Evolutionary conservation across 768 basidiomycete species (phyloP).

Genomic region (Leccinellum rugosiceps): DNA sequence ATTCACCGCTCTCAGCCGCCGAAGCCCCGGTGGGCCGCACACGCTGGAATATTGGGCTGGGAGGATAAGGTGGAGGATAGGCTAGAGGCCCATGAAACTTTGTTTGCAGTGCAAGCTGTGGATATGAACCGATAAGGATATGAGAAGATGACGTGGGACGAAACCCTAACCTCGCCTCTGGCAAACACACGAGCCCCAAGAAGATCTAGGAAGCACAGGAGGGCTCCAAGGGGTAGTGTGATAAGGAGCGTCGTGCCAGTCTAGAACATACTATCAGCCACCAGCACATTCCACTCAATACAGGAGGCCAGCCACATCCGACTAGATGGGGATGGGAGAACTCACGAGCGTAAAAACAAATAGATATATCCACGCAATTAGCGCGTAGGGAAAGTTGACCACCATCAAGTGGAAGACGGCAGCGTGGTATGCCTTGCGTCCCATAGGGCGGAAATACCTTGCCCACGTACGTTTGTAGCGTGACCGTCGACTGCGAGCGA

Average conservation of each 20-base stretch:
- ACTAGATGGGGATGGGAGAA: conserved; percentile 7
- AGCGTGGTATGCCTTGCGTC: conserved; percentile 53
- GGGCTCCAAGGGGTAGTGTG: conserved; percentile 71
- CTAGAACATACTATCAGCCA: conserved; percentile 36
- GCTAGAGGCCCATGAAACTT: conserved; percentile 67
- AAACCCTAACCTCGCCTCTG: conserved; percentile 56
- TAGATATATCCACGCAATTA: conserved; percentile 74
- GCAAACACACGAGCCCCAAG: conserved; percentile 71
- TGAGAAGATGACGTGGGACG: background rate
- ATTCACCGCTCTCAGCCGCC: conserved; percentile 47
- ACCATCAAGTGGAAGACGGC: conserved; percentile 67
- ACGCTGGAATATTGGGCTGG: conserved; percentile 73
- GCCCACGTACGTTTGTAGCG: conserved; percentile 36
- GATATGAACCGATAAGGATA: conserved; percentile 13
- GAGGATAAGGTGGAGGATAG: conserved; percentile 61
- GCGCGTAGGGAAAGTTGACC: conserved; percentile 76
- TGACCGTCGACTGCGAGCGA: conserved; percentile 3
- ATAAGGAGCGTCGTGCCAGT: conserved; percentile 78
- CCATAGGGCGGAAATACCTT: conserved; percentile 65
- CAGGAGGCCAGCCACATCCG: background rate
- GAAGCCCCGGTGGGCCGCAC: conserved; percentile 44
- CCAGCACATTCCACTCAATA: conserved; percentile 9
- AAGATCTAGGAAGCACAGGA: conserved; percentile 75
- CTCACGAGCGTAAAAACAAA: conserved; percentile 80
- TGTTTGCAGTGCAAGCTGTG: conserved; percentile 62